phyloP scores from a whole-genome alignment of 2,329 filamentous ascomycete genomes.

The Keithomyces neogunnii region DNA sequence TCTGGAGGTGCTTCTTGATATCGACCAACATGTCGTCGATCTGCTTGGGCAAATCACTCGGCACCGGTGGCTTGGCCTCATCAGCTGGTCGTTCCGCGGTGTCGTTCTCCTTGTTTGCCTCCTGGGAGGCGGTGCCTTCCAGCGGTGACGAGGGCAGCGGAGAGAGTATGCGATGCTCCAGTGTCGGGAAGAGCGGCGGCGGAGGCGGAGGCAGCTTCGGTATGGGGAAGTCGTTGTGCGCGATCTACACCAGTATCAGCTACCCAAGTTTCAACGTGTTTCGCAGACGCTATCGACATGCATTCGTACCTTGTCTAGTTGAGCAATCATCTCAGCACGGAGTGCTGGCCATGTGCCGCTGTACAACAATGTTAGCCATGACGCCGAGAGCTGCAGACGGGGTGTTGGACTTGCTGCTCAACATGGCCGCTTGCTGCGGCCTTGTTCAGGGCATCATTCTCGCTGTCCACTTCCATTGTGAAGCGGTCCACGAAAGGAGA shows the following conservation, averaged over 20 bases:
- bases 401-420: constrained; percentile 40
- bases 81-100: constrained; percentile 29
- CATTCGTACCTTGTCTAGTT: constrained; percentile 51
- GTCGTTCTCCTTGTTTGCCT: constrained; percentile 62
- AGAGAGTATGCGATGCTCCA: constrained; percentile 25
- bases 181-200: constrained; percentile 18
- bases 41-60: constrained; percentile 51
- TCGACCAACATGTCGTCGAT: constrained; percentile 53
- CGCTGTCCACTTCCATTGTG: constrained; percentile 47
- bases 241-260: constrained; percentile 46
- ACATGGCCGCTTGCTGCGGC: constrained; percentile 44
- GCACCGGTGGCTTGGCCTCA: constrained; percentile 21
- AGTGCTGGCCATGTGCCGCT: constrained; percentile 64
- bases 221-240: constrained; percentile 66
- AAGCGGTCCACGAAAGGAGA: constrained; percentile 9
- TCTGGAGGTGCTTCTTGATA: constrained; percentile 53
- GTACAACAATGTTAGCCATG: constrained; percentile 19
- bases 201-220: constrained; percentile 46
- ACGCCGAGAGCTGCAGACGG: constrained; percentile 9
- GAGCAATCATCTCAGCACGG: constrained; percentile 55
- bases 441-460: constrained; percentile 38
- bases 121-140: constrained; percentile 39
- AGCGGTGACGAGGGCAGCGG: constrained; percentile 37
- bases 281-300: no score
- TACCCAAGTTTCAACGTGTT: constrained; percentile 3